Evolutionary conservation across 225 moss, liverwort and hornwort species (phyloP).

Genomic region (Pseudoscleropodium purum): DNA sequence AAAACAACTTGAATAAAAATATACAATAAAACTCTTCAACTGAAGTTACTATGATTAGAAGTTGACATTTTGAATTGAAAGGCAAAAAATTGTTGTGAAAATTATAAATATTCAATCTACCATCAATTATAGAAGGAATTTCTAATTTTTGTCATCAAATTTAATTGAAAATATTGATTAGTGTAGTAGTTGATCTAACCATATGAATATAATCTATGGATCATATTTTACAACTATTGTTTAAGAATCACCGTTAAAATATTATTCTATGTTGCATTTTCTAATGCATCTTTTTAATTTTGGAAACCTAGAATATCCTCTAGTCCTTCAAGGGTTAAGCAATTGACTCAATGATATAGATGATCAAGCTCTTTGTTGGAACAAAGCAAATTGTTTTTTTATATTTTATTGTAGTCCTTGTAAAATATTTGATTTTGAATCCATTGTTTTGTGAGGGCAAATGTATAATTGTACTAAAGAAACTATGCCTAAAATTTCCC

Average conservation of each 20-base stretch:
- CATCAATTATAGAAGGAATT: fast-evolving
- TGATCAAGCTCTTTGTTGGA: neutral
- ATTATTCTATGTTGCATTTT: neutral
- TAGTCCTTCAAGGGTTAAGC: neutral
- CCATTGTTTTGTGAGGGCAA: neutral
- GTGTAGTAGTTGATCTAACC: fast-evolving
- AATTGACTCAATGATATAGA: neutral
- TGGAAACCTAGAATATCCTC: neutral
- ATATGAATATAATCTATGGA: fast-evolving
- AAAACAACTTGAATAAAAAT: fast-evolving
- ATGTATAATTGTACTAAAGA: neutral
- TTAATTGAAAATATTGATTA: neutral
- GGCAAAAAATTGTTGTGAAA: neutral
- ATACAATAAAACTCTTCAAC: too few relatives aligned
- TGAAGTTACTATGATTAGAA: too few relatives aligned
- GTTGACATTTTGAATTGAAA: too few relatives aligned
- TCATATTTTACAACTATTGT: neutral
- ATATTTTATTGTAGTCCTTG: neutral
- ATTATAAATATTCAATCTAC: neutral
- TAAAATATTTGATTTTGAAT: neutral
- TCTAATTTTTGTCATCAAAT: neutral
- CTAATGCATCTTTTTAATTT: neutral
- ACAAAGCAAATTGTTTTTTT: neutral
- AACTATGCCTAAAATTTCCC: neutral
- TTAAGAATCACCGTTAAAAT: neutral